These are phyloP conservation scores for Ceratocystis diversiconidia DNA, from an alignment of 2,329 filamentous ascomycete species.

Conservation along the genomic window DNA sequence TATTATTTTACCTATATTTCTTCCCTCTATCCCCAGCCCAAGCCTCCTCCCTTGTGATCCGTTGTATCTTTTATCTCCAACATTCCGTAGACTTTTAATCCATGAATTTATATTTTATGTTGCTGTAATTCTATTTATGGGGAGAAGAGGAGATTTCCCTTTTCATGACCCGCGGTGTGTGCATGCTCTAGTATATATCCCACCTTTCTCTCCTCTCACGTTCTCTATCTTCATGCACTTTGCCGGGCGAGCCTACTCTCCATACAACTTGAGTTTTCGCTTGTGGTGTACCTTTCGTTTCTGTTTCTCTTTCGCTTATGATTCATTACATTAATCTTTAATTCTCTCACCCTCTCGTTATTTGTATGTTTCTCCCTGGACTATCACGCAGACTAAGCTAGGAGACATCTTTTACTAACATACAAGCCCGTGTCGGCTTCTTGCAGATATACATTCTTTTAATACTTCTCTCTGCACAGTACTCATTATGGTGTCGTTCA, in stretches of 20 bases:
- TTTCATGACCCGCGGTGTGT: neutral
- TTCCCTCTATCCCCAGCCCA: neutral
- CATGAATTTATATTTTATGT: too few relatives aligned
- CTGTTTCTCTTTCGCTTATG: neutral
- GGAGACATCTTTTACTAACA: neutral
- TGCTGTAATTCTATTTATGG: too few relatives aligned
- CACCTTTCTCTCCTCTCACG: neutral
- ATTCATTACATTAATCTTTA: neutral
- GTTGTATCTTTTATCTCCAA: too few relatives aligned
- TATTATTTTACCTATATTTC: neutral
- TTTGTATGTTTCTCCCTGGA: neutral
- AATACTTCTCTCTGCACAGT: neutral
- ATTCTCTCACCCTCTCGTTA: neutral
- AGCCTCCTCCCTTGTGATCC: too few relatives aligned
- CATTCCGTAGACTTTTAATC: too few relatives aligned
- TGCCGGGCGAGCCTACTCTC: too few relatives aligned
- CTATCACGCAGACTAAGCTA: neutral
- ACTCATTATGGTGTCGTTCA: conserved; percentile 6
- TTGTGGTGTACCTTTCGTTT: neutral
- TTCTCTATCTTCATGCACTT: neutral
- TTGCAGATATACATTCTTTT: neutral
- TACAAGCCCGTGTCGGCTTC: neutral
- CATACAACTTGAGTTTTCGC: too few relatives aligned
- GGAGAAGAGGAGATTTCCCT: neutral
- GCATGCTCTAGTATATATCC: neutral